Conservation (phyloP, 768 basidiomycete species). For the Tricholoma sp. region DNA sequence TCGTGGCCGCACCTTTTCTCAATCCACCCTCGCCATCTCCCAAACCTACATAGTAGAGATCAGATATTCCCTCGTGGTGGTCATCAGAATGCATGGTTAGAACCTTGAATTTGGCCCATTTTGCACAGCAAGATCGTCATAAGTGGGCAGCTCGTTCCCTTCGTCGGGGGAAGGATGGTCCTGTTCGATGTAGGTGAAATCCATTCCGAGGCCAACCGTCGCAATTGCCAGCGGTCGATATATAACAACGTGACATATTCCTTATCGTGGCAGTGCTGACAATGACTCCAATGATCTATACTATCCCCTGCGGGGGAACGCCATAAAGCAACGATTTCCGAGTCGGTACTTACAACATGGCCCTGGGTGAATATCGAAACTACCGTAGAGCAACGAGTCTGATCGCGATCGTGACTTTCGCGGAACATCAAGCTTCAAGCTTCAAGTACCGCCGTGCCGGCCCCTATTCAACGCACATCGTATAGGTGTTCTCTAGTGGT, state of each 20-base stretch:
- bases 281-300: no score
- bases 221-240: not conserved
- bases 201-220: not conserved
- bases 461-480: no score
- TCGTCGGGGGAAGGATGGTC: constrained; percentile 28
- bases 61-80: constrained; percentile 2
- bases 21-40: constrained; percentile 83
- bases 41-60: constrained; percentile 49
- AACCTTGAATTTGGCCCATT: constrained; percentile 81
- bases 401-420: no score
- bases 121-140: constrained; percentile 72
- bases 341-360: no score
- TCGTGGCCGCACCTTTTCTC: constrained; percentile 65
- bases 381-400: no score
- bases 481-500: no score
- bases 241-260: not conserved
- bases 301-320: no score
- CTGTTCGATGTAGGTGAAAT: constrained; percentile 32
- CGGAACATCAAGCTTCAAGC: no score
- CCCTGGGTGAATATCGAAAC: no score
- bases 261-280: not conserved
- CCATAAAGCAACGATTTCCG: no score
- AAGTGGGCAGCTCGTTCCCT: constrained; percentile 66
- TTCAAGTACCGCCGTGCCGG: no score
- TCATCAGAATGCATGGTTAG: not conserved